phyloP scores from a whole-genome alignment of 1,139 yeast genomes.

The Diutina mesorugosa region DNA sequence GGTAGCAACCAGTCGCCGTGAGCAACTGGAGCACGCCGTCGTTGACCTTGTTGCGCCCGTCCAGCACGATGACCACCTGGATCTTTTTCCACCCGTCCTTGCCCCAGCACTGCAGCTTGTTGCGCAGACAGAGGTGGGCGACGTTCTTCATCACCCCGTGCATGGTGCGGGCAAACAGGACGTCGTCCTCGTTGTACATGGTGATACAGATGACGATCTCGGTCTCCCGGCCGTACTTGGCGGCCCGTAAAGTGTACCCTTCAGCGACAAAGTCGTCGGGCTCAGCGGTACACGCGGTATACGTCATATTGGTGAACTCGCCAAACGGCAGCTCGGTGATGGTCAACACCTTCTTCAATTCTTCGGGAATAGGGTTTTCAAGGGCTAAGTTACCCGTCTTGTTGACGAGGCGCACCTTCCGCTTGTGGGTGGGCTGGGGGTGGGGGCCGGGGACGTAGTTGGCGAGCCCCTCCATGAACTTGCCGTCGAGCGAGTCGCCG shows the following conservation, averaged over 20 bases:
- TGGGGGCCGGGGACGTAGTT: conserved; percentile 24
- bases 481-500: conserved; percentile 31
- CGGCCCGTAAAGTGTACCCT: conserved; percentile 79
- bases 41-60: conserved; percentile 81
- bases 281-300: conserved; percentile 85
- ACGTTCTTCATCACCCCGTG: conserved; percentile 89
- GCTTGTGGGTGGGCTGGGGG: conserved; percentile 21
- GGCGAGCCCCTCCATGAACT: conserved; percentile 30
- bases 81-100: conserved; percentile 92
- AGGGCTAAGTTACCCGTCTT: conserved; percentile 68
- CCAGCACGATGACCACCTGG: conserved; percentile 81
- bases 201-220: conserved; percentile 85
- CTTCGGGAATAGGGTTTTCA: conserved; percentile 89
- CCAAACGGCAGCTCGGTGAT: conserved; percentile 67
- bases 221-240: conserved; percentile 75
- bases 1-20: conserved; percentile 92
- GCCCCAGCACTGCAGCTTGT: conserved; percentile 83
- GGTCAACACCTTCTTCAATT: conserved; percentile 64
- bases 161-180: conserved; percentile 78
- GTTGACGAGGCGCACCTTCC: conserved; percentile 50
- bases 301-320: conserved; percentile 88
- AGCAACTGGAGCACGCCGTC: conserved; percentile 74
- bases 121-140: conserved; percentile 72
- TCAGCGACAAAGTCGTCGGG: conserved; percentile 71
- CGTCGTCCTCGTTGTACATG: conserved; percentile 93